Base-by-base conservation (phyloP, 2,329 filamentous ascomycete species). In the Epichloe brachyelytri region DNA sequence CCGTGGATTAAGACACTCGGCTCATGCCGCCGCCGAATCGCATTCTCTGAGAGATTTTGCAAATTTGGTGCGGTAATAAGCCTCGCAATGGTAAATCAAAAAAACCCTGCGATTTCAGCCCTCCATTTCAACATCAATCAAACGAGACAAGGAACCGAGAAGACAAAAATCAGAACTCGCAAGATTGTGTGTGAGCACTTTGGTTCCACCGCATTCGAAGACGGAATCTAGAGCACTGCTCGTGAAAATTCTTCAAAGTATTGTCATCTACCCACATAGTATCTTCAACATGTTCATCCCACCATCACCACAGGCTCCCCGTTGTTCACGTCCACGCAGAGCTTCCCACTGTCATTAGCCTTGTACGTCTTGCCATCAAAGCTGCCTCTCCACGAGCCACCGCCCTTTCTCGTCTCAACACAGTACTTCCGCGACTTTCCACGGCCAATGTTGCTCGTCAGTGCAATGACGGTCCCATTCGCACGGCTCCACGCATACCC, bases 401-500 rank as follows among this genome's bases (percentile, higher is more conserved):
- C 67, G 1, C 63, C 53, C 33, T 60, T 64, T 43, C 66, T 62
- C 1, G 67, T 65, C 53, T 67, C 65, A 59, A 74, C 70, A 57
- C 72, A 75, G 56, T 71, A 60, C 36, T 67, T 61, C 4, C 59
- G 62, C 37, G 62, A 68, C 20, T 63, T 66, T 1, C 64, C 66
- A 39, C 60, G 58, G 3, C 72, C 71, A 15, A 65, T 60, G 51
- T 74, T 75, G 43, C 66, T 70, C 2, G 71, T 75, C 38, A 74
- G 59, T 6, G 71, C 72, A 45, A 75, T 61, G 15, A 75, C 62
- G 43, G 68, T 65, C 7, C 72, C 71, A 12, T 62, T 63, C 0
- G 64, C 70, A 15, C 72, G 68, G 51, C 68, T 69, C 64, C 70
- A 75, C 3, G 70, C 71, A 54, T 75, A 75, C 0, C 66, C 71